Percentiles rank a stretch among this genome's conserved stretches.
phyloP scores from a whole-genome alignment of 768 basidiomycete genomes.

The Clitopilus passeckerianus region DNA sequence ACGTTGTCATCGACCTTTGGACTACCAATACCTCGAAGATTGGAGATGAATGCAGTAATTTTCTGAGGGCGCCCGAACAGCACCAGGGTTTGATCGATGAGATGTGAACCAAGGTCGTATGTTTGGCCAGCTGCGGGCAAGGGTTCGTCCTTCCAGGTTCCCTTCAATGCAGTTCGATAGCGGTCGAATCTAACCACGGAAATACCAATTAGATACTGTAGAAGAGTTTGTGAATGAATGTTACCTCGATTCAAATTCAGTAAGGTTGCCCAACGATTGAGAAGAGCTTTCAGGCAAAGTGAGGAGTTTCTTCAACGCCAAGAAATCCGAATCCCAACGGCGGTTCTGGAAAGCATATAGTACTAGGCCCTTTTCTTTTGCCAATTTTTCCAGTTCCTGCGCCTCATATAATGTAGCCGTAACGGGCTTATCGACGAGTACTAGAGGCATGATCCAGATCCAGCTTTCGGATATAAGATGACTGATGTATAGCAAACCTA shows the following conservation, averaged over 20 bases:
- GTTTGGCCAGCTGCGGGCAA: constrained; percentile 58
- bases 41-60: constrained; percentile 67
- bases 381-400: constrained; percentile 52
- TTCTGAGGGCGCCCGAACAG: constrained; percentile 72
- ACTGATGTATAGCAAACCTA: constrained; percentile 15
- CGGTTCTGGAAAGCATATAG: constrained; percentile 74
- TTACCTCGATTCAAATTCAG: constrained; percentile 75
- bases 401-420: constrained; percentile 58
- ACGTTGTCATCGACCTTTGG: constrained; percentile 66
- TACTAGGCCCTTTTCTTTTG: constrained; percentile 53
- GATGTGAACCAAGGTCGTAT: constrained; percentile 77
- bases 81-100: constrained; percentile 71
- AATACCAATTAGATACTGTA: too few species aligned
- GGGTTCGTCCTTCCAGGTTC: constrained; percentile 76
- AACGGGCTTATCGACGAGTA: constrained; percentile 79
- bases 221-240: background rate
- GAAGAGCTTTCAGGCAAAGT: constrained; percentile 45
- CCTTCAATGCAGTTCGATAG: constrained; percentile 58
- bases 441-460: constrained; percentile 23
- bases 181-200: constrained; percentile 57
- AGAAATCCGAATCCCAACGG: constrained; percentile 76
- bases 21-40: constrained; percentile 61
- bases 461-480: background rate
- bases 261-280: constrained; percentile 52
- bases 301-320: constrained; percentile 58